phyloP scores from a whole-genome alignment of 2,329 filamentous ascomycete genomes.

The Monilinia laxa region DNA sequence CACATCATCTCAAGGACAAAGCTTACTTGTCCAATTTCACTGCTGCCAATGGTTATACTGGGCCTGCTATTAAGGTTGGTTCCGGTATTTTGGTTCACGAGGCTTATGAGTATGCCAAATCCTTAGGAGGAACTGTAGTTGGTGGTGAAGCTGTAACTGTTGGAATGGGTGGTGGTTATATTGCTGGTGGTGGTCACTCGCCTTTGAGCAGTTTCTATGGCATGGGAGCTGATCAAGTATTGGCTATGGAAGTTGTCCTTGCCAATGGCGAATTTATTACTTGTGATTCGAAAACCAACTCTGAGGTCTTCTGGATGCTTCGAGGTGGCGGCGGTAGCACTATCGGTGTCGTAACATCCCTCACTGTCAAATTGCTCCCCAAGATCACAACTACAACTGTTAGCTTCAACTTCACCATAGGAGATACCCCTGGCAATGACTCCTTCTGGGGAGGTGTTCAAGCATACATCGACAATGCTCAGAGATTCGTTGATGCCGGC shows the following conservation, averaged over 20 bases:
- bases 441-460: conserved; percentile 54
- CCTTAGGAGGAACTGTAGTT: conserved; percentile 48
- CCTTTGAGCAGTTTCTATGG: conserved; percentile 54
- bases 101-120: conserved; percentile 45
- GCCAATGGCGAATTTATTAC: conserved; percentile 31
- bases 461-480: conserved; percentile 49
- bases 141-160: conserved; percentile 48
- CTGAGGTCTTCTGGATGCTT: conserved; percentile 35
- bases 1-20: conserved; percentile 48
- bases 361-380: conserved; percentile 54
- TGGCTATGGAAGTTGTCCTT: conserved; percentile 32
- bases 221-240: conserved; percentile 56
- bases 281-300: conserved; percentile 28
- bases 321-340: conserved; percentile 43
- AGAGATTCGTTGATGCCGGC: conserved; percentile 42
- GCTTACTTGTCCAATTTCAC: conserved; percentile 39
- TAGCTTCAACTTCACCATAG: conserved; percentile 49
- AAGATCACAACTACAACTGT: conserved; percentile 41
- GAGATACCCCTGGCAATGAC: conserved; percentile 47
- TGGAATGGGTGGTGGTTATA: conserved; percentile 48
- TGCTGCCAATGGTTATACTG: conserved; percentile 39
- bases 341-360: conserved; percentile 59
- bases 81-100: conserved; percentile 47
- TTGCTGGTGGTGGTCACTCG: conserved; percentile 61
- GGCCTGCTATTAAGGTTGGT: conserved; percentile 44